Base-by-base conservation (phyloP, 2,329 filamentous ascomycete species). In the Phaeosphaeria sp. region DNA sequence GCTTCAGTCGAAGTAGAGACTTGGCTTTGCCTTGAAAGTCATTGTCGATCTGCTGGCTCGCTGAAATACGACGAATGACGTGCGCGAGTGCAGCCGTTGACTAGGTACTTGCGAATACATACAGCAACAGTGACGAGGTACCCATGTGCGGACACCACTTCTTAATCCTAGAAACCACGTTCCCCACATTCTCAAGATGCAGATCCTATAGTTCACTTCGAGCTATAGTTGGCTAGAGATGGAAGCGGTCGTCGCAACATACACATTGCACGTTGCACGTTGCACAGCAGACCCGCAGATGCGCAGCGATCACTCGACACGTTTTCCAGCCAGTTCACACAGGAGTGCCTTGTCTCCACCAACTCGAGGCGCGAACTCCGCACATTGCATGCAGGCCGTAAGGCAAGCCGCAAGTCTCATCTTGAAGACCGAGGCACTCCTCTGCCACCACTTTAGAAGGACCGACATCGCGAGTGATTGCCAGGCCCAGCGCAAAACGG, bases 51-150 rank as follows among this genome's bases (percentile, higher is more conserved):
- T 50, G 56, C 51, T 48, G 60, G 59, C 56, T 54, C 57, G 60
- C 52, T 53, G 49, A 56, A 54, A 57, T 60, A 39, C 56, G 54
- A 51, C 71, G 55, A 72, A 73, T 72, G 46, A 60, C 48, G 41
- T 25, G 46, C 23, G 39, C 51, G 62, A 55, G 64, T 52, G 52
- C 50, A 59, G 46, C 43, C 47, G 54, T 61, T 53, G 44, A 62
- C 46, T 72, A 72, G 71, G 60, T 69, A 39, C 72, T 61, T 69
- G 42, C 55, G 62, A 67, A 65, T 71, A 73, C 70, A 69, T 58
- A 44, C 49, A 56, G 50, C 50, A 43, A 27, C 25, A 4, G 25
- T n/a, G n/a, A n/a, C n/a, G n/a, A n/a, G n/a, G n/a, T n/a, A 63
- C 58, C 65, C 68, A 62, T 66, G 65, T 51, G 57, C 55, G 50